These are phyloP conservation scores for Phytophthora podocarpi DNA, from an alignment of 352 stramenopile genomes.

Conservation along the genomic window DNA sequence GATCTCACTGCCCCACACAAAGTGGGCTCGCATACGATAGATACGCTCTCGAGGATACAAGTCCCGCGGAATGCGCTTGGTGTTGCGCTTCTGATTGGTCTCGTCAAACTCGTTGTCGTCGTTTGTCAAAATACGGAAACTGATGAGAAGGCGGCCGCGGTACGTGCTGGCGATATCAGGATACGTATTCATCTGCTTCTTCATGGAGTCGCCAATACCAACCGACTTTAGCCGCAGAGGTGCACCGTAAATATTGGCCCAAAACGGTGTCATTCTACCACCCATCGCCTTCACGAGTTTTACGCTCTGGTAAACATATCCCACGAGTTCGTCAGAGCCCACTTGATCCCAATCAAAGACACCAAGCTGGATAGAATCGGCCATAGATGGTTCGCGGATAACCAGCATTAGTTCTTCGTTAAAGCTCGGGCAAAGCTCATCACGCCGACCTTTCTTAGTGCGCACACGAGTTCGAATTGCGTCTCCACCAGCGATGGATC, in stretches of 20 bases:
- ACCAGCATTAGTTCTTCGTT: slow-evolving; percentile 84
- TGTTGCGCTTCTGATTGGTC: slow-evolving; percentile 86
- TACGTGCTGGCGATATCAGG: slow-evolving; percentile 85
- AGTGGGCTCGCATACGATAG: slow-evolving; percentile 77
- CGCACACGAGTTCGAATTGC: slow-evolving; percentile 73
- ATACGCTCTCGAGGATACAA: slow-evolving; percentile 66
- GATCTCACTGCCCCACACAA: slow-evolving; percentile 79
- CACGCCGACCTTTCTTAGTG: slow-evolving; percentile 75
- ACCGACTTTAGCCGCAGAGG: slow-evolving; percentile 63
- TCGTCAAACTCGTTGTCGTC: slow-evolving; percentile 75
- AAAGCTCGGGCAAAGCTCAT: slow-evolving; percentile 72
- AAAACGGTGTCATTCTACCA: slow-evolving; percentile 63
- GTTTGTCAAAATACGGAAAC: slow-evolving; percentile 74
- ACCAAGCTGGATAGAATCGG: slow-evolving; percentile 70
- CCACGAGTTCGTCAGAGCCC: slow-evolving; percentile 74
- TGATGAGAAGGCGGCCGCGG: slow-evolving; percentile 81
- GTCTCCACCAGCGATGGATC: slow-evolving; percentile 59
- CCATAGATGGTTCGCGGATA: slow-evolving; percentile 80
- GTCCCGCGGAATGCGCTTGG: slow-evolving; percentile 63
- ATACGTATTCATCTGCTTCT: slow-evolving; percentile 89
- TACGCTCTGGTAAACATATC: slow-evolving; percentile 70
- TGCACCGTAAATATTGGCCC: slow-evolving; percentile 82
- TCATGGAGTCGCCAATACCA: slow-evolving; percentile 60
- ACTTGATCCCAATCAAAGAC: slow-evolving; percentile 86
- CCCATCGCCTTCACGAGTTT: slow-evolving; percentile 74